These are phyloP conservation scores for Hypericum androsaemum DNA, from an alignment of 345 rosid species.

Conservation along the genomic window DNA sequence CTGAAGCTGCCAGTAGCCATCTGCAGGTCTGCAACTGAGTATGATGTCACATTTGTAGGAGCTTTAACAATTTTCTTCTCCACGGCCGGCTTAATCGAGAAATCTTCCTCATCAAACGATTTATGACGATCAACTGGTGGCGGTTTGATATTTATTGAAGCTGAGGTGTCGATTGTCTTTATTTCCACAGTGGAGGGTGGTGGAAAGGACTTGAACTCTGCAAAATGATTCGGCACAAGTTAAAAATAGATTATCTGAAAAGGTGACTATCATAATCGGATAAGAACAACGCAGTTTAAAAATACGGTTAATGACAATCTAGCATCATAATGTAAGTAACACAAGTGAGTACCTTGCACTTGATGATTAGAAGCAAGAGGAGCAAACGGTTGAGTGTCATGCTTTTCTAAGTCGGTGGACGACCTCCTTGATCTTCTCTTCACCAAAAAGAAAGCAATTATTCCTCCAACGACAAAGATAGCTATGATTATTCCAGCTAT, in stretches of 20 bases:
- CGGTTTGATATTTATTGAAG: conserved; percentile 68
- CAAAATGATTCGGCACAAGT: conserved; percentile 17
- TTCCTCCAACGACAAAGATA: conserved; percentile 54
- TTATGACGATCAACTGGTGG: conserved; percentile 76
- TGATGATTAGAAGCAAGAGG: conserved; percentile 48
- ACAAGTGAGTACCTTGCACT: conserved; percentile 51
- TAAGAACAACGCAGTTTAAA: too few relatives aligned
- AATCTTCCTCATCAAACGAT: conserved; percentile 81
- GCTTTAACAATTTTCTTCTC: conserved; percentile 51
- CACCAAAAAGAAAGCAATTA: conserved; percentile 61
- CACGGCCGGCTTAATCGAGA: conserved; percentile 42
- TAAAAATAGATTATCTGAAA: neutral
- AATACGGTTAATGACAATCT: too few relatives aligned
- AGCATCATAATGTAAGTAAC: neutral
- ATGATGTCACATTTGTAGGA: conserved; percentile 54
- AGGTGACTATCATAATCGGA: too few relatives aligned
- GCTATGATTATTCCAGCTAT: conserved; percentile 79
- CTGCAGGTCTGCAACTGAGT: conserved; percentile 92
- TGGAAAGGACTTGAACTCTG: conserved; percentile 66
- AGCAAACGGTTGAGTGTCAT: conserved; percentile 61
- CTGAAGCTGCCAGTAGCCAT: conserved; percentile 92
- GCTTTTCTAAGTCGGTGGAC: conserved; percentile 65
- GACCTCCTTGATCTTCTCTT: conserved; percentile 60
- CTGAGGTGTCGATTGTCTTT: conserved; percentile 51
- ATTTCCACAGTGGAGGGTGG: conserved; percentile 39